Conservation (phyloP, 1,139 yeast species). For the Sugiyamaella grinbergsii region DNA sequence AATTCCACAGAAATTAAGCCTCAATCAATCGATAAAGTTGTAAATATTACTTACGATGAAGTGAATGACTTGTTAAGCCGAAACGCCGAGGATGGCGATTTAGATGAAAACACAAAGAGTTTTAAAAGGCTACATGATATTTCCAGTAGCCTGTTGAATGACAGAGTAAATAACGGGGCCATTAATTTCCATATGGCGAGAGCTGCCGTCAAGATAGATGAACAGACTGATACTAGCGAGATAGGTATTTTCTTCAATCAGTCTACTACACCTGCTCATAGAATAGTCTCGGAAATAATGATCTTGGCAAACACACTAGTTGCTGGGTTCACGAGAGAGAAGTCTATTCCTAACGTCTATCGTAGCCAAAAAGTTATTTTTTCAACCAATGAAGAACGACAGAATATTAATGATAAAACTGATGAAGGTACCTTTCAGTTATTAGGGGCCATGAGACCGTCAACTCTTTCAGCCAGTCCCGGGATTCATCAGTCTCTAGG, state of each 20-base stretch:
- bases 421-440: conserved; percentile 24
- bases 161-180: conserved; percentile 27
- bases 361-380: conserved; percentile 51
- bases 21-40: conserved; percentile 49
- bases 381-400: conserved; percentile 31
- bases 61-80: conserved; percentile 48
- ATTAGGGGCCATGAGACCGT: conserved; percentile 30
- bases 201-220: conserved; percentile 23
- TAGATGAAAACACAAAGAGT: conserved; percentile 37
- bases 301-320: conserved; percentile 67
- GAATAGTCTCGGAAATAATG: conserved; percentile 80
- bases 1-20: conserved; percentile 36
- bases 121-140: conserved; percentile 43
- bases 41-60: conserved; percentile 52
- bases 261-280: conserved; percentile 26
- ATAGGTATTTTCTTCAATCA: neutral
- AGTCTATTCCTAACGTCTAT: conserved; percentile 61
- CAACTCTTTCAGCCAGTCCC: conserved; percentile 44
- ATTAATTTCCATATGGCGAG: conserved; percentile 21
- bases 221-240: neutral
- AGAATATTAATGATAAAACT: conserved; percentile 1
- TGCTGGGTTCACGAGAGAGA: conserved; percentile 53
- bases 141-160: conserved; percentile 40
- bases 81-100: conserved; percentile 10
- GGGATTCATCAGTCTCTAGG: conserved; percentile 67